Evolutionary conservation across 2,329 filamentous ascomycete genomes (phyloP), one percentile per base, ranked within the genome.

Genomic region (Claviceps humidiphila): DNA sequence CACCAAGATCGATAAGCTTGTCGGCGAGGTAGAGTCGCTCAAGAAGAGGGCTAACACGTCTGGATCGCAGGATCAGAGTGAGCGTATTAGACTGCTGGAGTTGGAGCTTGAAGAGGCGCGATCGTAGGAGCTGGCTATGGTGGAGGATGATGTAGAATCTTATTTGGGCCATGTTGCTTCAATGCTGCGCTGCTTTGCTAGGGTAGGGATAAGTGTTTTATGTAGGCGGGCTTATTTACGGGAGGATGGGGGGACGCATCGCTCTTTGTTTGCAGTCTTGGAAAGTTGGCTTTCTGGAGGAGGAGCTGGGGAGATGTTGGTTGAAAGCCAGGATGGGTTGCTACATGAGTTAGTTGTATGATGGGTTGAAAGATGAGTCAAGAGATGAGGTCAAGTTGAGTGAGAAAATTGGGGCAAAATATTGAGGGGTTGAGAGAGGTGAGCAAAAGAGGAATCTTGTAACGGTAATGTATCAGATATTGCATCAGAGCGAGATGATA

Each of bases 1-100:
- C 49, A 77, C 86, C 63, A 84, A 89, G 66, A 89, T 94, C 59
- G 75, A 75, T 49, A 73, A 75, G 30, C 71, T 95, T 47, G 79
- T 85, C 2, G 68, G 73, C 34, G 87, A 94, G 67, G 83, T 95
- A 14, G 88, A 93, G 63, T 77, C 78, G 16, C 74, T 96, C 59
- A 95, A 94, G 78, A 81, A 81, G 68, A 85, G 82, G 66, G 75
- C 90, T 54, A 79, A 78, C 40, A 59, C 55, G 34, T 34, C 66
- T 1, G 66, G 67, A 20, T 72, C 74, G 14, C 74, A 77, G 60
- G 81, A 83, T 62, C 81, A 85, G 73, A 83, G 74, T 65, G 81
- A 85, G 68, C 73, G 81, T 49, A 85, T 85, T 62, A 71, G 81
- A 57, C 80, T 84, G 65, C 65, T 85, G 54, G 82, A 85, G 69